Percentiles rank a stretch among this genome's conserved stretches.
These are phyloP conservation scores for Xylaria sp. DNA, from an alignment of 2,329 filamentous ascomycete genomes.

Conservation along the genomic window DNA sequence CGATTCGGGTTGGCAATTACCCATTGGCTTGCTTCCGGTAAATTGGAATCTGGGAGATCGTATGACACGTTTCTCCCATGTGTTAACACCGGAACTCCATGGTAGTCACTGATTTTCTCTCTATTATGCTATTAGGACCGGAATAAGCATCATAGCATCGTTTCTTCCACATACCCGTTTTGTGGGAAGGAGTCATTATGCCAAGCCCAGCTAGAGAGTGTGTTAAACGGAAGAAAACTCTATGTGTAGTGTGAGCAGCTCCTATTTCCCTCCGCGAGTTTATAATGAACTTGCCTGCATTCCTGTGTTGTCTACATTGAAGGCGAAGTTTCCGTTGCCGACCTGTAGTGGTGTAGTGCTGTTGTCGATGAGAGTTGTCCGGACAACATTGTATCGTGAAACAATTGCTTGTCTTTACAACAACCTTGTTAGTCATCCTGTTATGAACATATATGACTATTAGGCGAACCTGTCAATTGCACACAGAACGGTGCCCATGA, in stretches of 20 bases:
- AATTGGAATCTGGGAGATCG: conserved; percentile 44
- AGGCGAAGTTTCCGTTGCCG: conserved; percentile 41
- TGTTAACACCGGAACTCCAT: conserved; percentile 42
- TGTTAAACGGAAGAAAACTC: conserved; percentile 39
- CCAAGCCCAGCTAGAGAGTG: conserved; percentile 40
- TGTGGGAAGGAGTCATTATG: conserved; percentile 46
- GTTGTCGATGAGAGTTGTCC: conserved; percentile 35
- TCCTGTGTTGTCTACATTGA: conserved; percentile 41
- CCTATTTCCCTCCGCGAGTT: not conserved
- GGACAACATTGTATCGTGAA: conserved; percentile 34
- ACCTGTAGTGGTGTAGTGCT: conserved; percentile 39
- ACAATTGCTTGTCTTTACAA: conserved; percentile 31
- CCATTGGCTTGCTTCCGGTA: conserved; percentile 54
- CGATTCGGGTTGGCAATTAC: conserved; percentile 56
- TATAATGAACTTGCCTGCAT: conserved; percentile 35
- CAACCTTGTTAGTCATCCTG: not conserved
- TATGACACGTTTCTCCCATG: conserved; percentile 48
- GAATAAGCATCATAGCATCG: not conserved
- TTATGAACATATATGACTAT: not conserved
- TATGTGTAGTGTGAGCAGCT: conserved; percentile 8
- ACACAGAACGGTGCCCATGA: conserved; percentile 7
- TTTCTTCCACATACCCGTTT: conserved; percentile 33
- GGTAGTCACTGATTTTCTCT: conserved; percentile 41
- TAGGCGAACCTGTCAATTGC: conserved; percentile 22
- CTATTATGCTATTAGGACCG: conserved; percentile 21